These are phyloP conservation scores for Malassezia yamatoensis DNA, from an alignment of 1,284 basidiomycete genomes.

Conservation along the genomic window DNA sequence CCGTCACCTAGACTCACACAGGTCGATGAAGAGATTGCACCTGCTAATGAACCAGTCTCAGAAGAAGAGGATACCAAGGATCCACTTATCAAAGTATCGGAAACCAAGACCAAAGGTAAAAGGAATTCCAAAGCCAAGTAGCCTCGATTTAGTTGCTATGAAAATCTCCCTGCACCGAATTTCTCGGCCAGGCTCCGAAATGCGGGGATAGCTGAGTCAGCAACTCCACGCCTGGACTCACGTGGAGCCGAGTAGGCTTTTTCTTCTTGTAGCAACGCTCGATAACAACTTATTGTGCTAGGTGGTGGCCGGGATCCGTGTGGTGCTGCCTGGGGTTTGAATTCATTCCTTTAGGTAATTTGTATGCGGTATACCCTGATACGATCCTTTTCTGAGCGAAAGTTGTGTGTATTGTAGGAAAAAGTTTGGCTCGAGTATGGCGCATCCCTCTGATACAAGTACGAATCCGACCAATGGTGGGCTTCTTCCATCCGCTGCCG, in stretches of 20 bases:
- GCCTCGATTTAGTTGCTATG: background rate
- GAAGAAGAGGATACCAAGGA: slow-evolving; percentile 12
- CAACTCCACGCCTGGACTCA: background rate
- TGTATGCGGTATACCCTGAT: background rate
- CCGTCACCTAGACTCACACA: slow-evolving; percentile 6
- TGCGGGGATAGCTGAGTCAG: background rate
- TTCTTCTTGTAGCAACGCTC: background rate
- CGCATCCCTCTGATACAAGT: background rate
- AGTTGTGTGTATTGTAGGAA: too few relatives aligned
- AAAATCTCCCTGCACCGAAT: background rate
- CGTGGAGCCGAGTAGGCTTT: background rate
- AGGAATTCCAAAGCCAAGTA: background rate
- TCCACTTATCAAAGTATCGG: slow-evolving; percentile 3
- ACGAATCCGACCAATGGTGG: background rate
- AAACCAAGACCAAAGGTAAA: slow-evolving; percentile 1
- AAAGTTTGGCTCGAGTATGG: background rate
- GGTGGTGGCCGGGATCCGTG: too few relatives aligned
- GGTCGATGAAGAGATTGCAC: slow-evolving; percentile 9
- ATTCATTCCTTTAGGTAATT: background rate
- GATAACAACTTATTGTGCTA: too few relatives aligned
- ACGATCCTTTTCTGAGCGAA: background rate
- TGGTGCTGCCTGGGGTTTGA: too few relatives aligned
- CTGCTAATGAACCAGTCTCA: background rate
- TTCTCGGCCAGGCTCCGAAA: too few relatives aligned
- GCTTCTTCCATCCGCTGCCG: background rate